Base-by-base conservation (phyloP, 495 filamentous ascomycete genomes). In the Xylaria telfairii region DNA sequence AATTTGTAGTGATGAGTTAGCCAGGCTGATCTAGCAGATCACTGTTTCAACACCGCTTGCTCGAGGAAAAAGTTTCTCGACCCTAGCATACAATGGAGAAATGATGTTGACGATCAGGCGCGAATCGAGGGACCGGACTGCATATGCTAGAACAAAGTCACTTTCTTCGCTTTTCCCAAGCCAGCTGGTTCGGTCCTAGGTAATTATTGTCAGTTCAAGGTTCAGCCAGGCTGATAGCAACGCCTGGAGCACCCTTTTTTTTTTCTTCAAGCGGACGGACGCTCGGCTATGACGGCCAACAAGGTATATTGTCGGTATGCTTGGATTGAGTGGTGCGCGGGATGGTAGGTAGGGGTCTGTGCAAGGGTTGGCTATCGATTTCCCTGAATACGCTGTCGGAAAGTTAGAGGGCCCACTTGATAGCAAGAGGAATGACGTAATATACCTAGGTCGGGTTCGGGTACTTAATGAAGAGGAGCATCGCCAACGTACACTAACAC, bases 281-380 rank as follows among this genome's bases (percentile, higher is more conserved):
- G 56, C 32, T 59, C 56, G 56, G 56, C 56, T 59, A 59, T 10
- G 56, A 59, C 56, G 56, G 56, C 56, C 32, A 37, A n/a, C 30
- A 0, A 7, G 10, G 21, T 28, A 28, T 49, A 7, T 7, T 49
- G 46, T 49, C 15, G 19, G 56, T 37, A 37, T 21, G n/a, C 54
- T 37, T n/a, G 30, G 28, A 28, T 53, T 8, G 54, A 12, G 56
- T 59, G 56, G 56, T 9, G 53, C 19, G 56, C 32, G 56, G 56
- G 56, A 34, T 59, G 30, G 28, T 21, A 37, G 32, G 56, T 37
- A 59, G 32, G 32, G 56, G 32, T 37, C 56, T 21, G 56, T 37
- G 56, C 56, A 59, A 21, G 56, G 56, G 7, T 46, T 59, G 51
- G 28, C 51, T 59, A 37, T 59, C 17, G 56, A 59, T 59, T 59